Evolutionary conservation across 2,329 filamentous ascomycete species (phyloP), one percentile per base, ranked within the genome.

Genomic region (Chaetomium sp.): DNA sequence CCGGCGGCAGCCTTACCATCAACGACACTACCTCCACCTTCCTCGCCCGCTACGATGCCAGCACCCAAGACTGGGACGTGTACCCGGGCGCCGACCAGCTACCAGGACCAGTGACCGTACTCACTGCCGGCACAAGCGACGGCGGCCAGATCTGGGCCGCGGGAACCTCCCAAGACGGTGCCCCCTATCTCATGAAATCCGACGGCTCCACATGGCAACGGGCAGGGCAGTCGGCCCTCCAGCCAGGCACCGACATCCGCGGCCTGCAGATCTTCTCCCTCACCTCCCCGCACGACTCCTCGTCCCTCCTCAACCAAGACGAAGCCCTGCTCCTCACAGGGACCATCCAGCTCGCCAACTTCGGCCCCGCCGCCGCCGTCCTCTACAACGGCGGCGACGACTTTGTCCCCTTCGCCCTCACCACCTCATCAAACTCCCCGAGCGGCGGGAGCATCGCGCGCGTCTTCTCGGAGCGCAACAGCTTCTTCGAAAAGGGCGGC

Each of bases 261-360:
- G 90, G 91, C 67, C 81, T 99, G 6, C 93, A 98, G 73, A 82
- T 98, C 64, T 88, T 98, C 70, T 84, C 86, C 4, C 76, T 96
- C 23, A 89, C 85, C 0, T 78, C 88, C 57, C 78, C 86, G 19
- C 95, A 98, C 74, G 85, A 80, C 42, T 78, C 81, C 16, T 87
- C 85, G 2, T 78, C 85, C 45, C 80, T 93, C 7, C 78, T 99
- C 19, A 83, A 87, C 59, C 78, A 83, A 21, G 82, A 87, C 67
- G 87, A 95, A 74, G 84, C 87, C 4, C 85, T 99, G 42, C 84
- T 99, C 78, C 81, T 98, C 57, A 92, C 92, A n/a, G 95, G 95
- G 47, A 86, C 90, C 60, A 86, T 99, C 70, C 84, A 87, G 69
- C 82, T 98, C 21, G 86, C 90, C 0, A 80, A 80, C 57, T 93